phyloP scores from a whole-genome alignment of 768 basidiomycete species.

The Macrolepiota fuliginosa region DNA sequence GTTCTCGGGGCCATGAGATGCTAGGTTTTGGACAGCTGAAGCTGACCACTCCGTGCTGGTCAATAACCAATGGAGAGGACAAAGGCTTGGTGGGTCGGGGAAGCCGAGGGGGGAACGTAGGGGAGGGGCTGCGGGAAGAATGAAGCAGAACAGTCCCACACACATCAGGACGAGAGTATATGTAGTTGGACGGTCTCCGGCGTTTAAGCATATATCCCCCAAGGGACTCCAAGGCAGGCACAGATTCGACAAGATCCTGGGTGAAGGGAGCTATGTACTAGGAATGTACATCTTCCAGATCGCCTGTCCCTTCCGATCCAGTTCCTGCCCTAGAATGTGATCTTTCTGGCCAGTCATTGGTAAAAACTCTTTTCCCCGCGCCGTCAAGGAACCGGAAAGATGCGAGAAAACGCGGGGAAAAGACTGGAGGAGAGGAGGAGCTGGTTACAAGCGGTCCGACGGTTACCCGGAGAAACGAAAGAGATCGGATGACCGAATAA shows the following conservation, averaged over 20 bases:
- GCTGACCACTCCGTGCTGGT: background rate
- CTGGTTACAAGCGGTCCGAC: background rate
- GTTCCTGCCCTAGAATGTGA: background rate
- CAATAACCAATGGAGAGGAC: background rate
- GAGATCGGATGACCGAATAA: background rate
- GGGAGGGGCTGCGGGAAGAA: background rate
- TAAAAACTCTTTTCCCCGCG: conserved; percentile 3
- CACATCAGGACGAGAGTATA: background rate
- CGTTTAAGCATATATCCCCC: conserved; percentile 6
- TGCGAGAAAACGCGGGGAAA: conserved; percentile 2
- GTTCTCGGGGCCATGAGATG: conserved; percentile 21
- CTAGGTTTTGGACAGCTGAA: conserved; percentile 5
- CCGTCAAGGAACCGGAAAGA: background rate
- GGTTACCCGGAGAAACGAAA: conserved; percentile 1
- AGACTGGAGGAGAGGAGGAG: background rate
- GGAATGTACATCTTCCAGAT: background rate
- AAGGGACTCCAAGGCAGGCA: background rate
- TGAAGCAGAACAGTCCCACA: background rate
- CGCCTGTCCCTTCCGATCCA: background rate
- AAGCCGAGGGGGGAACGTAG: background rate
- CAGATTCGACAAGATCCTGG: background rate
- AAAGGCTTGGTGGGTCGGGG: background rate
- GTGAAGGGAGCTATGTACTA: background rate
- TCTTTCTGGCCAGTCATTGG: background rate
- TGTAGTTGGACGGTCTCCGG: conserved; percentile 7